phyloP scores from a whole-genome alignment of 331 rosid species.

The Acacia pycnantha region DNA sequence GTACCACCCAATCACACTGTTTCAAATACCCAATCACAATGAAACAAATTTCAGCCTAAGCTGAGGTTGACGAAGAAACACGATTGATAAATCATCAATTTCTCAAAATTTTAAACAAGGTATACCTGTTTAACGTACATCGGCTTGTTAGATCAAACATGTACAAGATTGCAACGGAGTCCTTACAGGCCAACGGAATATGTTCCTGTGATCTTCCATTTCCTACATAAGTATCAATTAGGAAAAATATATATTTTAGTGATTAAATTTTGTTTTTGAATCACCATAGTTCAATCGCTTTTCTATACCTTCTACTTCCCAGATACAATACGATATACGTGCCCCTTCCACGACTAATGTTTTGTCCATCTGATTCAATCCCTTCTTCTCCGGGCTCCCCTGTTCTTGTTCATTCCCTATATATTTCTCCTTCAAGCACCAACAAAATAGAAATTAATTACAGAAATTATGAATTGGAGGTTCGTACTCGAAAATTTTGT shows the following conservation, averaged over 20 bases:
- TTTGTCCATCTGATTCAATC: constrained; percentile 66
- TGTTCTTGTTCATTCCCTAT: constrained; percentile 59
- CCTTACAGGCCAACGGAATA: constrained; percentile 74
- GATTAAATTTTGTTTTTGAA: not conserved
- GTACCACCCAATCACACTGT: constrained; percentile 74
- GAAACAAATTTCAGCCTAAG: not conserved
- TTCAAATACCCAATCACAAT: constrained; percentile 13
- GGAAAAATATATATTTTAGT: not conserved
- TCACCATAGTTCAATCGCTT: not conserved
- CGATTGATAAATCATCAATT: not conserved
- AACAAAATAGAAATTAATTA: not conserved
- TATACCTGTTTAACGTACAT: constrained; percentile 77
- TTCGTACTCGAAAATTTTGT: not conserved
- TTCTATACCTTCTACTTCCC: constrained; percentile 86
- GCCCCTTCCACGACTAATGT: constrained; percentile 72
- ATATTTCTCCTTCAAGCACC: constrained; percentile 64
- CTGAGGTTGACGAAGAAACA: not conserved
- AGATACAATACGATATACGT: constrained; percentile 76
- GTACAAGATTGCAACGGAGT: constrained; percentile 82
- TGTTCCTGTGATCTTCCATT: constrained; percentile 57
- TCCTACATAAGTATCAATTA: constrained; percentile 38
- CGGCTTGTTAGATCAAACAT: constrained; percentile 99
- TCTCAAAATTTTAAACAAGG: not conserved
- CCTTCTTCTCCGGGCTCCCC: constrained; percentile 35
- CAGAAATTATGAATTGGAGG: not conserved